A percentile compares a stretch with the other conserved stretches of the same genome.
phyloP scores from a whole-genome alignment of 352 stramenopile species.

The Phytophthora meadii region DNA sequence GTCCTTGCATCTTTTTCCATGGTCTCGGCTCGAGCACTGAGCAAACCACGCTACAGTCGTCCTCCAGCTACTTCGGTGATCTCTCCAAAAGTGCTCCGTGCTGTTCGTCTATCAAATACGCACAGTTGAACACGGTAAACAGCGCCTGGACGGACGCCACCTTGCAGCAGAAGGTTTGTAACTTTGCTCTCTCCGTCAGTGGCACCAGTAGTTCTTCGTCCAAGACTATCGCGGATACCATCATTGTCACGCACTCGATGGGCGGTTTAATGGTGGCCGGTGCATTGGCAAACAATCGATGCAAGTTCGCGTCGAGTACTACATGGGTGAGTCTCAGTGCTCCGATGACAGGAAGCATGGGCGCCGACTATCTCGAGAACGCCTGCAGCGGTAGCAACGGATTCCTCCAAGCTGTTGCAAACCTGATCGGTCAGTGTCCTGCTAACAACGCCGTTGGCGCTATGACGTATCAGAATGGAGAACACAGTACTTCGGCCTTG shows the following conservation, averaged over 20 bases:
- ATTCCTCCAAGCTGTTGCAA: conserved; percentile 34
- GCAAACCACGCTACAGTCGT: conserved; percentile 24
- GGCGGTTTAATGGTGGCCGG: conserved; percentile 41
- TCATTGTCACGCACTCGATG: conserved; percentile 52
- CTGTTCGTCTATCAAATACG: conserved; percentile 43
- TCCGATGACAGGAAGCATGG: conserved; percentile 48
- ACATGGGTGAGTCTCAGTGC: conserved; percentile 48
- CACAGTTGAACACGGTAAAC: conserved; percentile 36
- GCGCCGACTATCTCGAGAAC: conserved; percentile 43
- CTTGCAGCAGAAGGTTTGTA: conserved; percentile 41
- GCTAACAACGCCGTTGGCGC: conserved; percentile 24
- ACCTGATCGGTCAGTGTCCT: conserved; percentile 44
- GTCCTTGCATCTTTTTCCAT: conserved; percentile 49
- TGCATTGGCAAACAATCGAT: conserved; percentile 46
- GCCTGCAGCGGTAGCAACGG: conserved; percentile 33
- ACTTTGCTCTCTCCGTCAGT: conserved; percentile 33
- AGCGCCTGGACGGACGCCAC: conserved; percentile 34
- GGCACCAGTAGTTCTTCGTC: conserved; percentile 25
- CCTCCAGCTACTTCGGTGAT: conserved; percentile 38
- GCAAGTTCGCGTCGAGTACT: conserved; percentile 37
- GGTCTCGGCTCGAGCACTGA: conserved; percentile 26
- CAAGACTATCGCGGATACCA: conserved; percentile 36
- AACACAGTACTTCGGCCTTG: conserved; percentile 21
- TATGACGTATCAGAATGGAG: conserved; percentile 38
- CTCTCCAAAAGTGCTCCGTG: conserved; percentile 39